Evolutionary conservation across 257 asterid species (phyloP).

Genomic region (Fraxinus quadrangulata): DNA sequence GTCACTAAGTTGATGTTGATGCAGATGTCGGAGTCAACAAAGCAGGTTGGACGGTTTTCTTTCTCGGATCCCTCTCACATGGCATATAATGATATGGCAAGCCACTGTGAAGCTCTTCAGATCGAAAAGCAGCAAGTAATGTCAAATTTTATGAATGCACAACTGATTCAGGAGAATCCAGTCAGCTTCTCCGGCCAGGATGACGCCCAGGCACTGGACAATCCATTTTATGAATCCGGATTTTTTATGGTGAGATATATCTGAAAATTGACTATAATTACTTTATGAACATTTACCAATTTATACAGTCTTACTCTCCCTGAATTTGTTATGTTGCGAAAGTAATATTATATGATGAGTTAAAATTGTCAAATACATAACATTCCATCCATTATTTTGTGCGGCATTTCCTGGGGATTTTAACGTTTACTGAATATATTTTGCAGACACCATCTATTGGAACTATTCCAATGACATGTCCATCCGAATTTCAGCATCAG

Average conservation of each 20-base stretch:
- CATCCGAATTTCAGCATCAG: conserved; percentile 39
- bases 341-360: not conserved
- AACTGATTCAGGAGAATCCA: conserved; percentile 34
- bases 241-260: conserved; percentile 44
- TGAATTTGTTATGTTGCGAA: too few species aligned
- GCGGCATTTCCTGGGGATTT: not conserved
- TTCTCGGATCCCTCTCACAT: conserved; percentile 48
- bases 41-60: conserved; percentile 49
- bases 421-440: conserved; percentile 10
- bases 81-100: conserved; percentile 74
- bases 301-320: not conserved
- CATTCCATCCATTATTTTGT: not conserved
- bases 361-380: not conserved
- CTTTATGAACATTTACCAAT: not conserved
- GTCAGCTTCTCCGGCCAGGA: conserved; percentile 33
- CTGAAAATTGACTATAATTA: not conserved
- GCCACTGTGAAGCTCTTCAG: conserved; percentile 78
- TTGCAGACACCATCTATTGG: conserved; percentile 34
- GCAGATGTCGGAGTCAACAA: conserved; percentile 64
- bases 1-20: conserved; percentile 28
- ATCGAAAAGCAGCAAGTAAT: conserved; percentile 63
- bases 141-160: conserved; percentile 56
- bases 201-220: conserved; percentile 27
- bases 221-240: conserved; percentile 33
- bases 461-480: conserved; percentile 36